Evolutionary conservation across 768 basidiomycete species (phyloP).

Genomic region (Amanita molliuscula): DNA sequence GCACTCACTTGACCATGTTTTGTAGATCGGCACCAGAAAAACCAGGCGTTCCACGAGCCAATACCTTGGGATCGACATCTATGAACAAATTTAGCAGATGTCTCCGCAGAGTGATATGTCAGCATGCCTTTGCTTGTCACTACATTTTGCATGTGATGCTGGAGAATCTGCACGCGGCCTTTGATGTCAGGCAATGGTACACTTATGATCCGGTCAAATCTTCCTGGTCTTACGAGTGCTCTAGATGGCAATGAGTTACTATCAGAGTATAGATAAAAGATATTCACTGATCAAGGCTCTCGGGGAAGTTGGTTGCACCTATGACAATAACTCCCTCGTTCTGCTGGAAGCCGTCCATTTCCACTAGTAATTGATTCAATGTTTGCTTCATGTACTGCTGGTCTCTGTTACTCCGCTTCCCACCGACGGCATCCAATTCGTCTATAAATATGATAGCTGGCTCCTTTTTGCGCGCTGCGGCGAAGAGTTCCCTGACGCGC

Average conservation of each 20-base stretch:
- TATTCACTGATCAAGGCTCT: conserved; percentile 79
- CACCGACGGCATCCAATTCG: conserved; percentile 89
- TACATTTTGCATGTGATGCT: conserved; percentile 84
- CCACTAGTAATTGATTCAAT: conserved; percentile 91
- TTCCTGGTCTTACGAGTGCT: conserved; percentile 90
- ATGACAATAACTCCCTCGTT: conserved; percentile 92
- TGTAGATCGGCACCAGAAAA: conserved; percentile 97
- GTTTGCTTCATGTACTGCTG: conserved; percentile 92
- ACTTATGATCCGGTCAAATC: conserved; percentile 89
- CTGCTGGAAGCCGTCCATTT: conserved; percentile 95
- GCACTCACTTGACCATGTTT: conserved; percentile 89
- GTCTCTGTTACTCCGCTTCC: conserved; percentile 74
- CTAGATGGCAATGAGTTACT: conserved; percentile 25
- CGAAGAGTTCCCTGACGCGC: conserved; percentile 90
- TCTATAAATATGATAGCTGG: conserved; percentile 99
- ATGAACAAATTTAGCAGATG: conserved; percentile 9
- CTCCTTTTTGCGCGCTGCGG: conserved; percentile 86
- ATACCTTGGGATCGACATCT: conserved; percentile 78
- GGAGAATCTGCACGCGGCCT: conserved; percentile 86
- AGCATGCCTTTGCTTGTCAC: conserved; percentile 42
- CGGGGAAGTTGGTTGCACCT: conserved; percentile 96
- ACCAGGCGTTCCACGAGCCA: conserved; percentile 91
- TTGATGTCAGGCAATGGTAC: conserved; percentile 94
- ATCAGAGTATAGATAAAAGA: conserved; percentile 6
- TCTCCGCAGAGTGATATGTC: conserved; percentile 3